Conservation (phyloP, 768 basidiomycete species). For the Ramaria sp. region DNA sequence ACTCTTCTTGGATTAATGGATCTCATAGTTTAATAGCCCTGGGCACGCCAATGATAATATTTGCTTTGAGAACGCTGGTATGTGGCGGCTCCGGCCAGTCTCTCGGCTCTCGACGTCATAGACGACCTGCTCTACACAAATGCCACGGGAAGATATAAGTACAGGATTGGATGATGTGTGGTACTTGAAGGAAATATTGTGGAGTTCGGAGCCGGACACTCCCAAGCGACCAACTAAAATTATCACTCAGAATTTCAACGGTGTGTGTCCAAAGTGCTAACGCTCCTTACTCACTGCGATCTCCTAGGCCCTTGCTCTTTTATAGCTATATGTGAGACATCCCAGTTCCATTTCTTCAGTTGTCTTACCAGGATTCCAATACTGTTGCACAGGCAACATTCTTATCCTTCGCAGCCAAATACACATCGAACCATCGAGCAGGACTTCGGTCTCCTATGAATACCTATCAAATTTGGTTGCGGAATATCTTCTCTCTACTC, state of each 20-base stretch:
- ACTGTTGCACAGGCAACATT: slow-evolving; percentile 52
- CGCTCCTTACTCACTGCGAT: not conserved
- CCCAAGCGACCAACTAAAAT: slow-evolving; percentile 36
- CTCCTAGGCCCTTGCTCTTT: slow-evolving; percentile 65
- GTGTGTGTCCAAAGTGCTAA: slow-evolving; percentile 28
- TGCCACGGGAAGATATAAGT: slow-evolving; percentile 20
- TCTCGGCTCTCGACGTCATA: not conserved
- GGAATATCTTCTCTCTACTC: slow-evolving; percentile 60
- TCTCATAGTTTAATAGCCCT: not conserved
- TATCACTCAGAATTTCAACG: slow-evolving; percentile 77
- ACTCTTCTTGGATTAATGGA: not conserved
- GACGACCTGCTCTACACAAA: not conserved
- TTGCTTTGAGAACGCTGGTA: too few species aligned
- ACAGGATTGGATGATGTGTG: slow-evolving; percentile 45
- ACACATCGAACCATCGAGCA: slow-evolving; percentile 52
- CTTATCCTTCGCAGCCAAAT: slow-evolving; percentile 80
- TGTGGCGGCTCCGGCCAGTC: not conserved
- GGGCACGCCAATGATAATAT: not conserved
- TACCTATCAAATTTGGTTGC: slow-evolving; percentile 75
- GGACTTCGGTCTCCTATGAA: slow-evolving; percentile 70
- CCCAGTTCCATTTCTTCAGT: not conserved
- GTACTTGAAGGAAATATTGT: slow-evolving; percentile 62
- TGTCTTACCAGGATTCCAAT: not conserved
- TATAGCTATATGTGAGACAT: slow-evolving; percentile 68
- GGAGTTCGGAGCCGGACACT: slow-evolving; percentile 21